Evolutionary conservation across 225 moss, liverwort and hornwort species (phyloP), one percentile per base, ranked within the genome.

Genomic region (Rhytidiadelphus loreus): DNA sequence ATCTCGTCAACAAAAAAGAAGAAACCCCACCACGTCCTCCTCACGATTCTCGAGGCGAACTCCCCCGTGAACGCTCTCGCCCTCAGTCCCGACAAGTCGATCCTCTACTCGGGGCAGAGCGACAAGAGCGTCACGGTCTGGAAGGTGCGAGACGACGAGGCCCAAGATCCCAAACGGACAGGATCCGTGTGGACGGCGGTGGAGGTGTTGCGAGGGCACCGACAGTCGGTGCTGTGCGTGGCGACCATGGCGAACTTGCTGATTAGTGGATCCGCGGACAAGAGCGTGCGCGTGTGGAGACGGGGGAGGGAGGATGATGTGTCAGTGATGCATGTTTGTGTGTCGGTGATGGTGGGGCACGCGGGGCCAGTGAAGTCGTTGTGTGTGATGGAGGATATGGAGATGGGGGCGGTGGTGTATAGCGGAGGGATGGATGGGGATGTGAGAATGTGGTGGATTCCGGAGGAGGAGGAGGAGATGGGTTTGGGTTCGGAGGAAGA

Each of bases 1-100:
- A 58, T 29, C 41, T 58, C 80, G 29, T 80, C 80, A 13, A 46
- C 53, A 6, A 82, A 57, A 16, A 87, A 66, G 41, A 87, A 66
- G 41, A 84, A 84, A 77, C 16, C 77, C 13, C 52, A 61, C 59
- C 91, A 92, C 52, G 69, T 83, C 24, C 68, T 92, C 53, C 18
- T 93, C 7, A 87, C 92, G 12, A 82, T 84, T 25, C 86, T 94
- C 17, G 88, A 88, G 44, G 52, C 90, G n/a, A 91, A 84, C 41
- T 94, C 94, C 72, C 80, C 89, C 10, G 92, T 94, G 55, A 94
- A 94, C 84, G 90, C 94, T 28, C 91, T 94, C 35, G 94, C 94
- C 16, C 90, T 94, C 72, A 86, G 91, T 50, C 89, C 89, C 60
- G 89, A 69, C 82, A 79, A 74, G 35, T 53, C 86, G 37, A 21